These are phyloP conservation scores for Talaromyces pinophilus DNA, from an alignment of 2,329 filamentous ascomycete species.

Conservation along the genomic window DNA sequence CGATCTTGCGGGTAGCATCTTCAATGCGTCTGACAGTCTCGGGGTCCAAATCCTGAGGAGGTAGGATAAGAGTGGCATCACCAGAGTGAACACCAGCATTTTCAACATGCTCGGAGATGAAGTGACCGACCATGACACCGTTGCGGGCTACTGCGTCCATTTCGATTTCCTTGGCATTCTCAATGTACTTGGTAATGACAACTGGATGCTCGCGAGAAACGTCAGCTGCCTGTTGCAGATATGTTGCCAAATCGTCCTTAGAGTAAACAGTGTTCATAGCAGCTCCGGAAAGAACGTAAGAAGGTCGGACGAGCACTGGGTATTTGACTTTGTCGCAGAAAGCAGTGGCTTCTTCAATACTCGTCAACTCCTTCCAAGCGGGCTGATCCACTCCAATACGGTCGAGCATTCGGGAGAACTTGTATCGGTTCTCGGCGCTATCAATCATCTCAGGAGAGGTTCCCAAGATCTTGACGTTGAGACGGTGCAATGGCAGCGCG, in stretches of 20 bases:
- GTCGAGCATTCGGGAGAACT: conserved; percentile 98
- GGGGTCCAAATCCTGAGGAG: conserved; percentile 85
- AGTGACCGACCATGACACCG: conserved; percentile 88
- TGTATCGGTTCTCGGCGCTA: conserved; percentile 94
- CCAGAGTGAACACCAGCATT: conserved; percentile 98
- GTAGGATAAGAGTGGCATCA: conserved; percentile 91
- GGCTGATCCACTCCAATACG: conserved; percentile 93
- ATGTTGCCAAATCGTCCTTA: conserved; percentile 83
- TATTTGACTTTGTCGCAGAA: conserved; percentile 91
- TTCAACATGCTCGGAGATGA: conserved; percentile 98
- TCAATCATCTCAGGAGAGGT: conserved; percentile 99
- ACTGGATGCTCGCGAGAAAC: conserved; percentile 95
- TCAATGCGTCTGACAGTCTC: conserved; percentile 90
- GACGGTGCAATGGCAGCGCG: conserved; percentile 80
- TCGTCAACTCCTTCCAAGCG: conserved; percentile 96
- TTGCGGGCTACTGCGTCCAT: conserved; percentile 97
- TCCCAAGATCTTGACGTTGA: conserved; percentile 88
- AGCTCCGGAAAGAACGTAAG: conserved; percentile 93
- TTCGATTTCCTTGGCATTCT: conserved; percentile 98
- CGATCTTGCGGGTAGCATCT: conserved; percentile 94
- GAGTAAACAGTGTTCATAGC: conserved; percentile 99
- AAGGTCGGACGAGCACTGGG: conserved; percentile 91
- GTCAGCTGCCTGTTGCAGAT: conserved; percentile 85
- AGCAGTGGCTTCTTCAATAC: conserved; percentile 80
- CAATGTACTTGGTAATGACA: conserved; percentile 99